Conservation (phyloP, 768 basidiomycete species). For the Podaxis sp. region DNA sequence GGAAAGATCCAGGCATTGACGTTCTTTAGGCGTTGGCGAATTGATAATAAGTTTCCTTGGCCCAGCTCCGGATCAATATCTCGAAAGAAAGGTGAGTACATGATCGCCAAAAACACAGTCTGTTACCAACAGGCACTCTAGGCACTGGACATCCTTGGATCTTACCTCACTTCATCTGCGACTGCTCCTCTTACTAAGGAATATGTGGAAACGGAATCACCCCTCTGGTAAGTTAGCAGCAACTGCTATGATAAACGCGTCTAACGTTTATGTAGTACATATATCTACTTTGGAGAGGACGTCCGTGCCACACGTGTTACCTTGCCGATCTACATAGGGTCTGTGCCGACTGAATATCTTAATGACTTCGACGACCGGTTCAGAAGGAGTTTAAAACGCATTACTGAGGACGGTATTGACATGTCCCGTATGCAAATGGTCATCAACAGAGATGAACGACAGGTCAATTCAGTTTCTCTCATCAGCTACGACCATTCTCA, state of each 20-base stretch:
- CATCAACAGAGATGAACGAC: conserved; percentile 84
- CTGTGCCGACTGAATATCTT: conserved; percentile 80
- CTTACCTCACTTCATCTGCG: conserved; percentile 84
- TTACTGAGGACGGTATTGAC: conserved; percentile 76
- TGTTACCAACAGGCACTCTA: conserved; percentile 23
- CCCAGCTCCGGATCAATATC: conserved; percentile 65
- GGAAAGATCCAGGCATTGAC: conserved; percentile 1
- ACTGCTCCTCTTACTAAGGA: conserved; percentile 86
- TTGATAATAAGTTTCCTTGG: conserved; percentile 76
- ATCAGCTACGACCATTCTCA: conserved; percentile 11
- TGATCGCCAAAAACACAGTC: neutral
- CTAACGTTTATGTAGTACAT: conserved; percentile 49
- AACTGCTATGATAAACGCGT: neutral
- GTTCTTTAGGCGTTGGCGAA: conserved; percentile 66
- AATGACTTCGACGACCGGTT: conserved; percentile 70
- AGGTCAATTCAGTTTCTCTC: conserved; percentile 41
- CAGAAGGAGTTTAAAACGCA: conserved; percentile 62
- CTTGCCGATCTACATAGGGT: conserved; percentile 75
- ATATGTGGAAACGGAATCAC: conserved; percentile 88
- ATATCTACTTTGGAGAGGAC: conserved; percentile 82
- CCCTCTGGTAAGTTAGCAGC: conserved; percentile 63
- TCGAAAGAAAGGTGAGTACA: conserved; percentile 61
- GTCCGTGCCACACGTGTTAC: conserved; percentile 69
- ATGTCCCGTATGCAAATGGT: conserved; percentile 89
- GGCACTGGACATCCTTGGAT: conserved; percentile 84